Base-by-base conservation (phyloP, 1,284 basidiomycete genomes). In the Tremellales sp. region DNA sequence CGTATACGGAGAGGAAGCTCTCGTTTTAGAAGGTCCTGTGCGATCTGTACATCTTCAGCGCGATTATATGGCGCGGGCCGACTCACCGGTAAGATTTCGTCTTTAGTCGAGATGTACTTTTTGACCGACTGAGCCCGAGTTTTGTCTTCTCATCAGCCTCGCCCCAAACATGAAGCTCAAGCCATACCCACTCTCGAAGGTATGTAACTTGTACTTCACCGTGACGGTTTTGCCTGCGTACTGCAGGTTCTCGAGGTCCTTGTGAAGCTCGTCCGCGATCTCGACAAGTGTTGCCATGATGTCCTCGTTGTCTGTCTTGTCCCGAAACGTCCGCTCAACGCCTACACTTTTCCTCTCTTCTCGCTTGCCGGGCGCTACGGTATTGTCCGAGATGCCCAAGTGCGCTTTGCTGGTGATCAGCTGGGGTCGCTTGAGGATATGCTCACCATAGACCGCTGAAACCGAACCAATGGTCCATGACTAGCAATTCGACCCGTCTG, bases 271-370 rank as follows among this genome's bases (percentile, higher is more conserved):
- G 2, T 78, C 79, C 0, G 88, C 84, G 37, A 94, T 82, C 51
- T 87, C 83, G 24, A 86, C 80, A 0, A 97, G 79, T 64, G 87
- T 87, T 11, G 77, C 73, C 33, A 89, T 62, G n/a, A 92, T 85
- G 53, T 80, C 80, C 0, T 79, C 77, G 51, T 81, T 79, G 52
- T 86, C 79, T 15, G 75, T 77, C 45, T 89, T 75, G 2, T 87
- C 77, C 25, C 78, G 75, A 66, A 92, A 92, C 2, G 89, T 92
- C 49, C 88, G 78, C 75, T 97, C 92, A 17, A 86, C 82, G 2
- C 92, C 91, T 31, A 96, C 87, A 54, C 88, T 90, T 75, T 92
- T 94, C 40, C 87, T 77, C 63, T 88, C 86, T 58, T 88, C 87
- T 52, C 89, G 77, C 54, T 79, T 80, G 43, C 82, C 77, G 1